Evolutionary conservation across 768 basidiomycete genomes (phyloP).

Genomic region (Lactarius pseudohatsudake): DNA sequence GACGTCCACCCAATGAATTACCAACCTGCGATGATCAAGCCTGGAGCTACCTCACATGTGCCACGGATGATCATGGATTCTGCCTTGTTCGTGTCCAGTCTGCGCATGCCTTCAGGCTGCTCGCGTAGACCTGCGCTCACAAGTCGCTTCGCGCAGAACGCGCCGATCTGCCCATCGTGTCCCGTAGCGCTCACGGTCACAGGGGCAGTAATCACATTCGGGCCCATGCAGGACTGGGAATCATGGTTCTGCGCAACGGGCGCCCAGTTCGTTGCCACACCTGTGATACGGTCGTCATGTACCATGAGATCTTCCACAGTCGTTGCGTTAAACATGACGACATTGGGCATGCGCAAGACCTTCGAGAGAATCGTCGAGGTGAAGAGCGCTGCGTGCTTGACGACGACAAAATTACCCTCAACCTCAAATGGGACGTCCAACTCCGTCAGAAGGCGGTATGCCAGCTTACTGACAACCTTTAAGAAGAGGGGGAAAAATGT

Average conservation of each 20-base stretch:
- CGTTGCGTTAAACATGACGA: slow-evolving; percentile 75
- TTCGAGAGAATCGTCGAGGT: slow-evolving; percentile 73
- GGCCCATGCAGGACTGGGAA: no score
- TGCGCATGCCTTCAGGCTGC: slow-evolving; percentile 77
- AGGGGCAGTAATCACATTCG: slow-evolving; percentile 61
- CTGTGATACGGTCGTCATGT: slow-evolving; percentile 53
- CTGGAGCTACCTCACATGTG: slow-evolving; percentile 74
- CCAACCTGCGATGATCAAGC: slow-evolving; percentile 70
- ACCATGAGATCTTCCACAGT: slow-evolving; percentile 81
- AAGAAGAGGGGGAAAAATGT: not conserved
- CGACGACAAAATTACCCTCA: slow-evolving; percentile 74
- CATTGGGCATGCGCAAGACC: slow-evolving; percentile 68
- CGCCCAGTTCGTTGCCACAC: slow-evolving; percentile 58
- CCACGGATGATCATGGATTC: slow-evolving; percentile 79
- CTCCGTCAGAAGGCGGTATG: slow-evolving; percentile 66
- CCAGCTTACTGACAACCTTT: slow-evolving; percentile 76
- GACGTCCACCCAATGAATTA: slow-evolving; percentile 12
- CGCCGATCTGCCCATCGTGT: slow-evolving; percentile 79
- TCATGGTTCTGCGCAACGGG: slow-evolving; percentile 31
- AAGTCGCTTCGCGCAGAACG: slow-evolving; percentile 77
- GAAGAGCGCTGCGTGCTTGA: slow-evolving; percentile 81
- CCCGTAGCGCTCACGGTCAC: slow-evolving; percentile 71
- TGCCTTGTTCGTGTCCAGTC: slow-evolving; percentile 79
- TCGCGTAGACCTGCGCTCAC: slow-evolving; percentile 73
- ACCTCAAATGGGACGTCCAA: slow-evolving; percentile 75